phyloP scores from a whole-genome alignment of 163 green algal genomes.

The Scenedesmus sp. region DNA sequence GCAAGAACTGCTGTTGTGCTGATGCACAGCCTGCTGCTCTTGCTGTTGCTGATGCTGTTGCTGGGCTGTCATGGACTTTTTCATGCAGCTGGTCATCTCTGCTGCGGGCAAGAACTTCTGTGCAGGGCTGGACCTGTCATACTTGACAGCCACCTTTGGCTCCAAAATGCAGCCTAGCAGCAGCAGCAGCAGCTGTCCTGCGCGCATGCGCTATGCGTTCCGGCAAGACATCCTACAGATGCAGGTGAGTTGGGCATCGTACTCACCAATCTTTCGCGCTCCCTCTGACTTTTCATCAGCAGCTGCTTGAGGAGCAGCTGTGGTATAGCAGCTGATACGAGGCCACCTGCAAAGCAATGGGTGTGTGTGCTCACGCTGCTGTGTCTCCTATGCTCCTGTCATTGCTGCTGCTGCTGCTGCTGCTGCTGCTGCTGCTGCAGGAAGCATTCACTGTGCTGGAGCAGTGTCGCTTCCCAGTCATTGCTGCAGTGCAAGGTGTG shows the following conservation, averaged over 20 bases:
- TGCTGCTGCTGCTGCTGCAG: constrained; percentile 57
- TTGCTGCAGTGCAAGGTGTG: constrained; percentile 85
- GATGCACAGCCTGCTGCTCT: background rate
- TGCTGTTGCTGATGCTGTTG: background rate
- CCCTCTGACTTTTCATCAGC: background rate
- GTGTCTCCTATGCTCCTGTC: constrained; percentile 36
- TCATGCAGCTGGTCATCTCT: constrained; percentile 77
- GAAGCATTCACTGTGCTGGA: constrained; percentile 84
- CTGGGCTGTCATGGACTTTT: background rate
- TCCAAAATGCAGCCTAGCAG: background rate
- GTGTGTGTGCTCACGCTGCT: background rate
- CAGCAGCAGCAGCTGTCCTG: constrained; percentile 60
- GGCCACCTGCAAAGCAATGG: background rate
- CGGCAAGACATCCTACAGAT: constrained; percentile 68
- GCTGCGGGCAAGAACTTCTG: constrained; percentile 90
- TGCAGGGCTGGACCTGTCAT: constrained; percentile 88
- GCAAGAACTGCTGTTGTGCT: too few relatives aligned
- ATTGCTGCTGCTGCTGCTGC: background rate
- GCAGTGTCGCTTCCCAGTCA: constrained; percentile 81
- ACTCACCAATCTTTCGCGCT: too few relatives aligned
- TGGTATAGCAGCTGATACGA: background rate
- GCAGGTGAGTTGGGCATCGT: constrained; percentile 54
- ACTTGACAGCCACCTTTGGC: constrained; percentile 60
- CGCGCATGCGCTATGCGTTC: constrained; percentile 66
- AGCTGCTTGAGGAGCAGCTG: background rate